Base-by-base conservation (phyloP, 2,329 filamentous ascomycete genomes). In the Xylaria sp. region DNA sequence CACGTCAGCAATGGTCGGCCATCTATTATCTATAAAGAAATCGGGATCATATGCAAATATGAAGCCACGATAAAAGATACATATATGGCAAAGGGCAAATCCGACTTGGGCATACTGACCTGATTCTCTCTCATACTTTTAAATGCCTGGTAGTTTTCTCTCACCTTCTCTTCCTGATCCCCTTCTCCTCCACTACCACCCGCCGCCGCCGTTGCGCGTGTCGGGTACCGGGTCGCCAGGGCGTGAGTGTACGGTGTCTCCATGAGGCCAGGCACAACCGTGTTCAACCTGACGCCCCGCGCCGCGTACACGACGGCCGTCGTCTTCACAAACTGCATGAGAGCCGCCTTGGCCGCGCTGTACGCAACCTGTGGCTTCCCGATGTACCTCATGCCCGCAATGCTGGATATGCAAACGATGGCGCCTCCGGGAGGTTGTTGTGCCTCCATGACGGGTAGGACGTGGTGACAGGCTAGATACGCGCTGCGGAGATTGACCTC, bases 401-500 rank as follows among this genome's bases (percentile, higher is more conserved):
- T 83, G 25, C 82, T 84, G 0, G 84, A 82, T 23, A 86, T 77
- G 61, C 85, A 86, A 12, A 87, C 79, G 0, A 89, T 78, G 0
- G 79, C 78, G 0, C 81, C 83, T 0, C 79, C 64, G 5, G 36
- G 79, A 0, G 57, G 63, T 7, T 66, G 64, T 66, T 89, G 86
- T 41, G 76, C 76, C 41, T 46, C 41, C 86, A 89, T 88, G 49
- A 88, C 79, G 0, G 86, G 86, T 0, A 89, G 75, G 0, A 86
- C 84, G 12, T 83, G 75, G 66, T 88, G 87, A 52, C 83, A 85
- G 2, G 83, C 83, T 5, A 88, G 74, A 68, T 87, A 89, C 0
- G 88, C 83, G 39, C 81, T 85, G 72, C 88, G 88, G 20, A 89
- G 78, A 71, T 89, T 89, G 49, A 89, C 76, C 10, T 85, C 82